These are phyloP conservation scores for Clarireedia monteithiana DNA, from an alignment of 2,329 filamentous ascomycete species.

Conservation along the genomic window DNA sequence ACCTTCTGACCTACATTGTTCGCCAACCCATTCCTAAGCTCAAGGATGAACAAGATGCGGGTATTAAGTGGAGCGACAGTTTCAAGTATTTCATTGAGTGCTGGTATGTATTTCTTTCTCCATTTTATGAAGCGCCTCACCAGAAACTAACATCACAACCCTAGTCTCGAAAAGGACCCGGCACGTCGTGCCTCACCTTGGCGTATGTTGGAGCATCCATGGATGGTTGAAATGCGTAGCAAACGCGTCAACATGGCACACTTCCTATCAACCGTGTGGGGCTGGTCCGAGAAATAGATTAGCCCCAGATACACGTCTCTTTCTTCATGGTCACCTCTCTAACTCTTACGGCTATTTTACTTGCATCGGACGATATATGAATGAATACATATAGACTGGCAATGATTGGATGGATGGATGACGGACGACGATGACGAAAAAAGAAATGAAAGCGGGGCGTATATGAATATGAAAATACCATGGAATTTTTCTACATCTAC, in stretches of 20 bases:
- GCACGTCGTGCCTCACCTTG: conserved; percentile 83
- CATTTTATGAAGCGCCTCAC: neutral
- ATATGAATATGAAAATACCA: too few species aligned
- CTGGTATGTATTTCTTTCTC: conserved; percentile 60
- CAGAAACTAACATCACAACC: conserved; percentile 10
- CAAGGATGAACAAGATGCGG: conserved; percentile 86
- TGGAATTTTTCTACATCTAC: too few species aligned
- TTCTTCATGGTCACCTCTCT: neutral
- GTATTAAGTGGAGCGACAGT: conserved; percentile 90
- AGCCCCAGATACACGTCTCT: neutral
- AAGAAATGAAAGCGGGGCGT: too few species aligned
- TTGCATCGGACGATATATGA: too few species aligned
- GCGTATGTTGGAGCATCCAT: conserved; percentile 98
- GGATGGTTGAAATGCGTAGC: conserved; percentile 93
- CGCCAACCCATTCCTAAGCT: conserved; percentile 89
- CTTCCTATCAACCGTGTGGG: conserved; percentile 93
- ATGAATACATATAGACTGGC: too few species aligned
- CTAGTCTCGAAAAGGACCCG: conserved; percentile 88
- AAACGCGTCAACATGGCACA: conserved; percentile 98
- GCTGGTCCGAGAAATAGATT: conserved; percentile 56
- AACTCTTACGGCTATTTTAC: too few species aligned
- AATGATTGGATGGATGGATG: neutral
- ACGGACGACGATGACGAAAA: too few species aligned
- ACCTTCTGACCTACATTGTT: conserved; percentile 95
- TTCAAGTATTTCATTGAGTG: conserved; percentile 99